A percentile compares a stretch with the other conserved stretches of the same genome.
These are phyloP conservation scores for Pyrenula massariospora DNA, from an alignment of 495 filamentous ascomycete species.

Conservation along the genomic window DNA sequence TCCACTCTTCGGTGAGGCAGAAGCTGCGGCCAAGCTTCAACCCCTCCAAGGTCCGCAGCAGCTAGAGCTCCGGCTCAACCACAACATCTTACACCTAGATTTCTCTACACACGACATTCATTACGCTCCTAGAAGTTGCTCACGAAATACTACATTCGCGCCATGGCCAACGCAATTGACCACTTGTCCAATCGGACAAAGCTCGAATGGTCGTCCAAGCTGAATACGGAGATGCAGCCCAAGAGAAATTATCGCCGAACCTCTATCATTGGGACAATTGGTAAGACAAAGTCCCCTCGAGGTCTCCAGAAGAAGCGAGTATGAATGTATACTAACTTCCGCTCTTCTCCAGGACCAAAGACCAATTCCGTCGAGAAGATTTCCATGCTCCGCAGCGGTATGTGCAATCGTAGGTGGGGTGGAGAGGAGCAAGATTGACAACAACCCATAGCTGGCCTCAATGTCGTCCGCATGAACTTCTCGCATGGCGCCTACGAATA, in stretches of 20 bases:
- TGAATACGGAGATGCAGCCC: slow-evolving; percentile 69
- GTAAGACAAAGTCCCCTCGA: slow-evolving; percentile 29
- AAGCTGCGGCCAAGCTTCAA: neutral
- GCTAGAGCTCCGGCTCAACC: neutral
- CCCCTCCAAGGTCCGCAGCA: neutral
- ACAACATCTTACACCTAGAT: neutral
- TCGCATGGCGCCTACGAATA: slow-evolving; percentile 96
- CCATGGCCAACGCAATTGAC: slow-evolving; percentile 58
- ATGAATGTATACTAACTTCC: neutral
- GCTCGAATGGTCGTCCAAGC: slow-evolving; percentile 83
- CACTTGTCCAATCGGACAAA: slow-evolving; percentile 72
- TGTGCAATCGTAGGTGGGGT: slow-evolving; percentile 1
- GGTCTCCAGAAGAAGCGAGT: too few relatives aligned
- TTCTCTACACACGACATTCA: neutral
- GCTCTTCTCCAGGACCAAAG: slow-evolving; percentile 58
- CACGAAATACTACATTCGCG: slow-evolving; percentile 7
- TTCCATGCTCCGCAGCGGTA: slow-evolving; percentile 73
- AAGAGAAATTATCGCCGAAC: slow-evolving; percentile 84
- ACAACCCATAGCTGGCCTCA: slow-evolving; percentile 59
- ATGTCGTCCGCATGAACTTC: slow-evolving; percentile 99
- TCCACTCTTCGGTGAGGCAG: too few relatives aligned
- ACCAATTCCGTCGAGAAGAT: slow-evolving; percentile 96
- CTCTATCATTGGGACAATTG: slow-evolving; percentile 98
- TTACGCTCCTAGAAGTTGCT: neutral
- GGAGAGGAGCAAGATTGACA: slow-evolving; percentile 9